Evolutionary conservation across 2,329 filamentous ascomycete genomes (phyloP), one percentile per base, ranked within the genome.

Genomic region (Cercospora sojina): DNA sequence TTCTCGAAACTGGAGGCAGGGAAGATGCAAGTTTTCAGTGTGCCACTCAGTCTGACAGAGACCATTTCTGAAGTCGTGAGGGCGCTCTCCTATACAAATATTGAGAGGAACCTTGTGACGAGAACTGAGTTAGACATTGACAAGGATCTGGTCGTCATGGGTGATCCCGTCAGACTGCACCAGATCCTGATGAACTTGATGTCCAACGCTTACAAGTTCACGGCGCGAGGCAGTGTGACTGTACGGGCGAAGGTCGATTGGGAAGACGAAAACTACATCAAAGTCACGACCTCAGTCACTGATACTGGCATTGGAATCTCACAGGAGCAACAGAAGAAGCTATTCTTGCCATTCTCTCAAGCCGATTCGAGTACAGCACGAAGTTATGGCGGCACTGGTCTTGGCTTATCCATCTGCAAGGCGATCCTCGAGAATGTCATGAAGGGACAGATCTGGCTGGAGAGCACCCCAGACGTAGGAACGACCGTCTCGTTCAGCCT

Each of bases 251-350:
- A 86, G 25, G 85, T 93, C 20, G 88, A 92, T 55, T 83, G 83
- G 7, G 91, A 97, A 75, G 89, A 88, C 9, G 83, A 86, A 13
- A 87, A 91, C 43, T 86, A 85, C 65, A 88, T 92, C 6, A 89
- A 88, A 27, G 83, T 97, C 64, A 93, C 90, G 2, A 95, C 94
- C 76, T 94, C 91, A 79, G 92, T 97, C 32, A 84, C 89, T 59
- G 93, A 97, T 76, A 97, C 93, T 0, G 93, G 93, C 31, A 97
- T 97, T 68, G 93, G 93, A 18, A 96, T 97, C 64, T 90, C 91
- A 0, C 86, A 90, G 20, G 89, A 94, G 76, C 90, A 93, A 73
- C 84, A 94, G 58, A 88, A 90, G 67, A 95, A 95, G 69, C 85
- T 97, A 1, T 97, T 97, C 84, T 87, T 92, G 72, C 93, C 93